phyloP scores from a whole-genome alignment of 495 filamentous ascomycete genomes.

The Aspergillus baeticus region DNA sequence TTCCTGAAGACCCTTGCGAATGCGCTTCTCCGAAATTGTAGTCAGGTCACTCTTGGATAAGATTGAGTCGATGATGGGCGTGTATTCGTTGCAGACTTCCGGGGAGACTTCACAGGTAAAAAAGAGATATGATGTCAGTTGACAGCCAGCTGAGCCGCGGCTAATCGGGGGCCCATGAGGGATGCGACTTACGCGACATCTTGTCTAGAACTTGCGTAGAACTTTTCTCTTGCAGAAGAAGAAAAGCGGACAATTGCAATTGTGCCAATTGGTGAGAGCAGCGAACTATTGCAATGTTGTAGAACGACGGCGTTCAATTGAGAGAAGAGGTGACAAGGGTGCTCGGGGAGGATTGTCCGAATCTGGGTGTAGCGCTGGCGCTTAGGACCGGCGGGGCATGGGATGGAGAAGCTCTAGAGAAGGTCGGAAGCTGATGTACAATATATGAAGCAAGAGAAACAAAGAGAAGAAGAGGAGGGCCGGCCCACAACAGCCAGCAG shows the following conservation, averaged over 20 bases:
- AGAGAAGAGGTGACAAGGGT: constrained; percentile 19
- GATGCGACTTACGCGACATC: constrained; percentile 45
- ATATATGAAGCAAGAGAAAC: constrained; percentile 1
- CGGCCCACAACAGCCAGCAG: constrained; percentile 19
- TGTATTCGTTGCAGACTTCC: constrained; percentile 67
- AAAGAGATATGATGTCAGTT: constrained; percentile 24
- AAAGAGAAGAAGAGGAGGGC: constrained; percentile 15
- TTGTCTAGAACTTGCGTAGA: constrained; percentile 16
- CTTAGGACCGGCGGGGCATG: constrained; percentile 44
- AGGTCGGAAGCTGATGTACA: constrained; percentile 4
- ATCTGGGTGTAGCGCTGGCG: constrained; percentile 41
- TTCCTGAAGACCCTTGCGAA: constrained; percentile 81
- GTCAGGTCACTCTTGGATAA: constrained; percentile 77
- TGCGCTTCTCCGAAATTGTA: constrained; percentile 89
- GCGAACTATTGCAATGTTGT: neutral
- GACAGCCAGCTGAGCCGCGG: constrained; percentile 19
- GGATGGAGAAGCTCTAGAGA: constrained; percentile 10
- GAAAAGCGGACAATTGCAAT: constrained; percentile 8
- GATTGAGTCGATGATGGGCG: constrained; percentile 88
- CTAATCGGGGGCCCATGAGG: constrained; percentile 11
- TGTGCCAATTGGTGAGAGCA: constrained; percentile 10
- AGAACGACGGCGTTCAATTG: constrained; percentile 1
- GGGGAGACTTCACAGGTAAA: constrained; percentile 55
- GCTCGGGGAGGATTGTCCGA: constrained; percentile 20
- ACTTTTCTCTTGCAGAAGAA: neutral